Percentiles rank a stretch among this genome's conserved stretches.
phyloP scores from a whole-genome alignment of 2,329 filamentous ascomycete genomes.

The Xylaria sp. region DNA sequence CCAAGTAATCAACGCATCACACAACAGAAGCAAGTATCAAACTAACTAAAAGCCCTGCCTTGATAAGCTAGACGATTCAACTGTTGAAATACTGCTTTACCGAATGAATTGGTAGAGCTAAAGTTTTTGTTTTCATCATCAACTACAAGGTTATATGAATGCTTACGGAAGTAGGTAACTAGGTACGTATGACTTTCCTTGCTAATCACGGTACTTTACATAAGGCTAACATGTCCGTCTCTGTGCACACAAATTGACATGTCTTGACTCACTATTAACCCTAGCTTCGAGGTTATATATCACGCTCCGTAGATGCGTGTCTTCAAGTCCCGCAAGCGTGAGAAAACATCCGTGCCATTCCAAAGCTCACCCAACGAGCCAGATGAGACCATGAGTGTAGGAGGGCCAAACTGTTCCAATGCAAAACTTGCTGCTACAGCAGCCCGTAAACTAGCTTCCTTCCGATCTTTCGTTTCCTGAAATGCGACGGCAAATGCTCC shows the following conservation, averaged over 20 bases:
- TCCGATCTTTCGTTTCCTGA: slow-evolving; percentile 16
- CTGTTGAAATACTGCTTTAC: too few relatives aligned
- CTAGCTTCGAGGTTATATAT: not conserved
- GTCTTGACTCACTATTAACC: not conserved
- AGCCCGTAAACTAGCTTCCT: slow-evolving; percentile 14
- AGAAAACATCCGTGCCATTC: slow-evolving; percentile 23
- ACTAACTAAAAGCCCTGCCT: too few relatives aligned
- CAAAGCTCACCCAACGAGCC: slow-evolving; percentile 6
- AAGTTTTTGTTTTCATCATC: too few relatives aligned
- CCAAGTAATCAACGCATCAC: too few relatives aligned
- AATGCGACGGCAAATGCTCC: slow-evolving; percentile 30
- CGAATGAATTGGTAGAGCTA: too few relatives aligned
- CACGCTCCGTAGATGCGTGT: not conserved
- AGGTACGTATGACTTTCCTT: too few relatives aligned
- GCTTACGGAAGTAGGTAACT: too few relatives aligned
- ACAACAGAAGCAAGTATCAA: too few relatives aligned
- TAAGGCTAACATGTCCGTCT: not conserved
- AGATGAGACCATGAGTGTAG: not conserved
- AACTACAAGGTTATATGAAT: too few relatives aligned
- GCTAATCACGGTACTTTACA: too few relatives aligned
- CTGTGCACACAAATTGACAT: not conserved
- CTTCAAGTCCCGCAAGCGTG: slow-evolving; percentile 18
- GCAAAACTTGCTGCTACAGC: slow-evolving; percentile 30
- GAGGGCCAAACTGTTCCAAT: slow-evolving; percentile 28
- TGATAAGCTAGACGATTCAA: too few relatives aligned